These are phyloP conservation scores for Dictyostelium capitatum DNA, from an alignment of 78 protist species.

Conservation along the genomic window DNA sequence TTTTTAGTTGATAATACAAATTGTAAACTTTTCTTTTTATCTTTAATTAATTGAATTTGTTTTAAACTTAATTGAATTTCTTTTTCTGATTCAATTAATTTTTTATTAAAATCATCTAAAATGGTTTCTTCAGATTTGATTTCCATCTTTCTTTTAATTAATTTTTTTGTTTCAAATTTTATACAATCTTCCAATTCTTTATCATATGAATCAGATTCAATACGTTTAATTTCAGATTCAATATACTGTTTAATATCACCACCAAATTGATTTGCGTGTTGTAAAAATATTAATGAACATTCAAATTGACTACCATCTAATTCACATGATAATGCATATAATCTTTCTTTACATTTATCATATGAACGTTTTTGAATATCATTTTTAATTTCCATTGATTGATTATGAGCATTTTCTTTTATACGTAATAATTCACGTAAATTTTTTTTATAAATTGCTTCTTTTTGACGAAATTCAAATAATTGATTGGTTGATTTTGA, in stretches of 20 bases:
- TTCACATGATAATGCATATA: constrained; percentile 10
- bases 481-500: background rate
- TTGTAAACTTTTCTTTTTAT: constrained; percentile 18
- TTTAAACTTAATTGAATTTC: background rate
- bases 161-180: constrained; percentile 12
- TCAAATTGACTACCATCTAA: constrained; percentile 3
- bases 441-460: background rate
- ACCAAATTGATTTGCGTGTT: constrained; percentile 7
- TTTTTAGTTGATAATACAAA: constrained; percentile 10
- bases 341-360: constrained; percentile 17
- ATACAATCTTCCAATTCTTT: constrained; percentile 19
- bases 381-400: background rate
- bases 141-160: constrained; percentile 4
- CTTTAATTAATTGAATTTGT: background rate
- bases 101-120: background rate
- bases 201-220: background rate
- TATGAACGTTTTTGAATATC: background rate
- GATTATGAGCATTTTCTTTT: background rate
- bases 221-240: constrained; percentile 8
- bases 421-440: background rate
- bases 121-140: background rate
- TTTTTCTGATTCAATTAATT: background rate
- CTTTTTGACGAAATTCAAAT: constrained; percentile 22
- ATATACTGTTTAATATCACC: background rate
- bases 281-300: constrained; percentile 1